These are phyloP conservation scores for Cunninghamia lanceolata DNA, from an alignment of 75 land plant species.

Conservation along the genomic window DNA sequence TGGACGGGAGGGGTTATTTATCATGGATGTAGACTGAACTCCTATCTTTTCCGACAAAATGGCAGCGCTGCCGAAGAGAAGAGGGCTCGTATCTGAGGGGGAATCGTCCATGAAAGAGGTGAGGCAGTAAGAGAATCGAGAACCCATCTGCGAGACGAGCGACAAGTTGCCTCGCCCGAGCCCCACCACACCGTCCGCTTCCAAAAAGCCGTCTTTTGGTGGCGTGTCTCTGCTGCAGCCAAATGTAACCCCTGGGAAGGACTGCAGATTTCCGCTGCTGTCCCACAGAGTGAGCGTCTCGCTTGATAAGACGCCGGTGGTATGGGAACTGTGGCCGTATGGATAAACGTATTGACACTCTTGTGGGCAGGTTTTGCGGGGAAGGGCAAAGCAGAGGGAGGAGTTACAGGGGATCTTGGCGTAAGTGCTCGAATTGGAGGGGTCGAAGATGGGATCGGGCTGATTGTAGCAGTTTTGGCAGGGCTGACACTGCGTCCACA, in stretches of 20 bases:
- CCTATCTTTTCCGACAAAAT: neutral
- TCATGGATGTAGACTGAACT: slow-evolving; percentile 11
- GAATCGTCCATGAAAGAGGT: slow-evolving; percentile 9
- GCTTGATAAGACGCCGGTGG: slow-evolving; percentile 17
- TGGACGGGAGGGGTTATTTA: neutral
- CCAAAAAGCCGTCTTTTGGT: neutral
- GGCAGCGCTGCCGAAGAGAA: slow-evolving; percentile 33
- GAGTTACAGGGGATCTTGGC: slow-evolving; percentile 33
- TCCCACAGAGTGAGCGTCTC: slow-evolving; percentile 26
- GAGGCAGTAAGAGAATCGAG: slow-evolving; percentile 65
- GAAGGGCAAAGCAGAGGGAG: slow-evolving; percentile 13
- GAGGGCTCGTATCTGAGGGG: slow-evolving; percentile 15
- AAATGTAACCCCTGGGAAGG: slow-evolving; percentile 9
- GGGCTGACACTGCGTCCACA: slow-evolving; percentile 43
- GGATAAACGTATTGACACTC: slow-evolving; percentile 20
- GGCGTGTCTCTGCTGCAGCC: slow-evolving; percentile 23
- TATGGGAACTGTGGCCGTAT: slow-evolving; percentile 29
- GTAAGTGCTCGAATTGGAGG: slow-evolving; percentile 38
- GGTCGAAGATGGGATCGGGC: slow-evolving; percentile 37
- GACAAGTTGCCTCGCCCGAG: slow-evolving; percentile 40
- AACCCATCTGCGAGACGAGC: slow-evolving; percentile 36
- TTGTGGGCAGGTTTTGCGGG: neutral
- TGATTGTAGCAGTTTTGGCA: slow-evolving; percentile 39
- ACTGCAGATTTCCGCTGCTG: neutral
- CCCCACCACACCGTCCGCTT: slow-evolving; percentile 26